Conservation (phyloP, 1,284 basidiomycete species). For the Cryptococcus amylolentus region DNA sequence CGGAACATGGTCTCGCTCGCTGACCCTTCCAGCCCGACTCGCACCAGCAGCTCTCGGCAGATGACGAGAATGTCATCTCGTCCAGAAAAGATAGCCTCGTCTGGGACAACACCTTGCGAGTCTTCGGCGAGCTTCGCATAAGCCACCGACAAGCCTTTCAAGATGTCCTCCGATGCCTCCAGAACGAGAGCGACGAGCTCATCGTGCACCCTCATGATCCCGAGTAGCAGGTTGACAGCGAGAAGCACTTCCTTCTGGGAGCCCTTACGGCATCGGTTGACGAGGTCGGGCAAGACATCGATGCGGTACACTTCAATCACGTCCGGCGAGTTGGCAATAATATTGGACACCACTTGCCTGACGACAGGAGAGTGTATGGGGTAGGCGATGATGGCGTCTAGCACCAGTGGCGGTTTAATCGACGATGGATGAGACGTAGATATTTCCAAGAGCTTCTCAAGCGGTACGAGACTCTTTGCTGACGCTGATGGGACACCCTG, state of each 20-base stretch:
- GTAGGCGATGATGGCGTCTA: slow-evolving; percentile 25
- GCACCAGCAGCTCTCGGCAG: slow-evolving; percentile 18
- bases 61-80: slow-evolving; percentile 24
- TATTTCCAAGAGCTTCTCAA: slow-evolving; percentile 10
- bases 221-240: slow-evolving; percentile 10
- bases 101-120: not conserved
- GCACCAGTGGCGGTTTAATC: slow-evolving; percentile 12
- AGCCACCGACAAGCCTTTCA: slow-evolving; percentile 21
- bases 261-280: slow-evolving; percentile 12
- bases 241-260: not conserved
- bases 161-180: slow-evolving; percentile 23
- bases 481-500: not conserved
- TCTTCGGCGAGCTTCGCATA: slow-evolving; percentile 16
- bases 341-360: slow-evolving; percentile 9
- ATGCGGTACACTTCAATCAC: slow-evolving; percentile 14
- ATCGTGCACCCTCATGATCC: slow-evolving; percentile 24
- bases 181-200: slow-evolving; percentile 24
- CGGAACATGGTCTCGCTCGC: slow-evolving; percentile 15
- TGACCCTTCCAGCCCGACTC: slow-evolving; percentile 8
- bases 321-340: slow-evolving; percentile 7
- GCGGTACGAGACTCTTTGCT: slow-evolving; percentile 9
- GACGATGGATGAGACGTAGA: slow-evolving; percentile 4
- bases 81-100: not conserved
- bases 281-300: slow-evolving; percentile 19
- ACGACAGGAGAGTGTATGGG: slow-evolving; percentile 17